Base-by-base conservation (phyloP, 345 rosid genomes). In the Moricandia arvensis region DNA sequence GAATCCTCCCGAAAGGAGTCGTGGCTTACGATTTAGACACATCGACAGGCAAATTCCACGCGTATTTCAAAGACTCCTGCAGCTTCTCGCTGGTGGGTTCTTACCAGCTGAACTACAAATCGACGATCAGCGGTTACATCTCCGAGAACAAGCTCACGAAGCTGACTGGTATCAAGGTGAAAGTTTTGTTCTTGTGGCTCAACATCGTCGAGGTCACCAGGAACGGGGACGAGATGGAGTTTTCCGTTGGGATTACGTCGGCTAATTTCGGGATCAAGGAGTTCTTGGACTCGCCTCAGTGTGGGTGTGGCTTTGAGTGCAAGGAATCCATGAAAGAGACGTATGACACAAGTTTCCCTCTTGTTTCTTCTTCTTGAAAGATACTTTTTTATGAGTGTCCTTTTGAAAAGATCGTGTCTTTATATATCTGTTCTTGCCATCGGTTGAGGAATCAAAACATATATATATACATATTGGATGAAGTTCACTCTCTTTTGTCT, bases 241-340 rank as follows among this genome's bases (percentile, higher is more conserved):
- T 96, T 75, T 96, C 98, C 5, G 97, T 96, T 10, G 98, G 99
- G 73, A 85, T 96, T 18, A 89, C 97, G 1, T 96, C 99, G 17
- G 97, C 99, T 0, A 74, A 68, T 54, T 96, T 96, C 57, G 59
- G 76, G 11, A 86, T 93, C 60, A 88, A 89, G 15, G 94, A 93
- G 81, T 96, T 96, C 77, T 87, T 65, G 57, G 97, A 78, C 81
- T 87, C 87, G 29, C 99, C 98, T 13, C 96, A 88, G 89, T 96
- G 99, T 74, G 98, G 97, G 0, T 96, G 98, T 79, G 99, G 99
- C 12, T 84, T 96, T 49, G 80, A 85, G 68, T 96, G 98, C 79
- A 76, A 60, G 31, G 74, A 75, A 8, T 82, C 64, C n/a, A 77
- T 74, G 53, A 79, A 59, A 63, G 73, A 82, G 67, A 80, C 80